phyloP scores from a whole-genome alignment of 2,329 filamentous ascomycete species.

The Pyrenophora tritici-repentis region DNA sequence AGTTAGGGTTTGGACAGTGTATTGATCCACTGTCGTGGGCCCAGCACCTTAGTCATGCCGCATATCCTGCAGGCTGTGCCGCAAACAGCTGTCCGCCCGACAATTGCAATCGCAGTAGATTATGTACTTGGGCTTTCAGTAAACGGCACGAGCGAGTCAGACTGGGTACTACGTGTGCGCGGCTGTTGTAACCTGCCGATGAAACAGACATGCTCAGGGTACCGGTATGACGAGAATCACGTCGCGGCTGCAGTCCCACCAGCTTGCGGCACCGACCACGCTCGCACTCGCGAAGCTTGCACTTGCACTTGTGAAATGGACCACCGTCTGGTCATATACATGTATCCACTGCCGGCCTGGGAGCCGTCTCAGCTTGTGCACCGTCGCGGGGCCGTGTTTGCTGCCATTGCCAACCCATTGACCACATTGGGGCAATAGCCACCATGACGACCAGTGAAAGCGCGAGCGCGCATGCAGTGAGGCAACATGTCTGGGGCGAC shows the following conservation, averaged over 20 bases:
- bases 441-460: neutral
- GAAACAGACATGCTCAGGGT: slow-evolving; percentile 8
- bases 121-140: no score
- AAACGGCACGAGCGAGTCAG: neutral
- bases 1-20: slow-evolving; percentile 1
- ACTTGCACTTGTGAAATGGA: slow-evolving; percentile 3
- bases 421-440: neutral
- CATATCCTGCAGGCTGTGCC: neutral
- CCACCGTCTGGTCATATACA: no score
- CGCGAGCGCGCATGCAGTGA: no score
- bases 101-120: no score
- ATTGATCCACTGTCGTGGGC: slow-evolving; percentile 16
- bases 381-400: neutral
- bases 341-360: no score
- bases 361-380: no score
- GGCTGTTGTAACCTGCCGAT: slow-evolving; percentile 5
- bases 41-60: slow-evolving; percentile 13
- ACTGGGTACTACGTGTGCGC: neutral
- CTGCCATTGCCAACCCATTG: neutral
- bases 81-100: no score
- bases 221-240: neutral
- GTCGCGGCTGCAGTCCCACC: slow-evolving; percentile 9
- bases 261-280: slow-evolving; percentile 8
- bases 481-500: slow-evolving; percentile 3
- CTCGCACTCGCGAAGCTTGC: neutral